Evolutionary conservation across 169 alveolate species (phyloP).

Genomic region (Besnoitia besnoiti): DNA sequence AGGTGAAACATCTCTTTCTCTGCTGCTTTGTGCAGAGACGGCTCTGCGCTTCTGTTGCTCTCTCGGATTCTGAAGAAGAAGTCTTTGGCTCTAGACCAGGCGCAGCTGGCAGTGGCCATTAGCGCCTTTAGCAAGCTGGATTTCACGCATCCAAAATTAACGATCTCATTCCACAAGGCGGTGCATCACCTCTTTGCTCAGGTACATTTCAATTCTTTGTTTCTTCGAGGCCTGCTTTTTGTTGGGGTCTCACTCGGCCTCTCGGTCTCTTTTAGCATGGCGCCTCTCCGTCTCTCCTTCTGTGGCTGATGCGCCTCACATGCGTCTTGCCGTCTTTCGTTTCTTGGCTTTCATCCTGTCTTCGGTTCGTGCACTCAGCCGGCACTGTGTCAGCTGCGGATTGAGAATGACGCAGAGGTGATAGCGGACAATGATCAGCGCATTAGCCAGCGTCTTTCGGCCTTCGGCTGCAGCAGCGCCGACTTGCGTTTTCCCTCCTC

Average conservation of each 20-base stretch:
- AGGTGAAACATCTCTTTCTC: background rate
- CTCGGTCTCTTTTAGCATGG: background rate
- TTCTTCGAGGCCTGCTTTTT: too few relatives aligned
- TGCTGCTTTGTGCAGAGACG: slow-evolving; percentile 40
- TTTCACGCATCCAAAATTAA: slow-evolving; percentile 42
- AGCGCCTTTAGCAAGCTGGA: slow-evolving; percentile 37
- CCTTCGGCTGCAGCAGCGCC: background rate
- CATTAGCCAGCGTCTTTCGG: too few relatives aligned
- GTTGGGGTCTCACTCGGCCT: background rate
- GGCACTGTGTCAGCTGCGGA: background rate
- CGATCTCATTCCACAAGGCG: slow-evolving; percentile 36
- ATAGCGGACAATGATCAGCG: too few relatives aligned
- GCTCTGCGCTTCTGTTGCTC: slow-evolving; percentile 41
- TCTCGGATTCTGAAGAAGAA: slow-evolving; percentile 40
- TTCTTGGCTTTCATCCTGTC: background rate
- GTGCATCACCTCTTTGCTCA: slow-evolving; percentile 29
- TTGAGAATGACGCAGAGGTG: too few relatives aligned
- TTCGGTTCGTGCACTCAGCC: too few relatives aligned
- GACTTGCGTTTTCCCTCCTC: background rate
- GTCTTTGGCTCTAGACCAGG: slow-evolving; percentile 39
- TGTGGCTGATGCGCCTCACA: background rate
- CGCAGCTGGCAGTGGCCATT: slow-evolving; percentile 50
- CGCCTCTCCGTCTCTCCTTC: background rate
- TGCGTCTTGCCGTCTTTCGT: background rate
- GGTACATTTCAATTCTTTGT: background rate